phyloP scores from a whole-genome alignment of 768 basidiomycete genomes.

The Tylopilus felleus region DNA sequence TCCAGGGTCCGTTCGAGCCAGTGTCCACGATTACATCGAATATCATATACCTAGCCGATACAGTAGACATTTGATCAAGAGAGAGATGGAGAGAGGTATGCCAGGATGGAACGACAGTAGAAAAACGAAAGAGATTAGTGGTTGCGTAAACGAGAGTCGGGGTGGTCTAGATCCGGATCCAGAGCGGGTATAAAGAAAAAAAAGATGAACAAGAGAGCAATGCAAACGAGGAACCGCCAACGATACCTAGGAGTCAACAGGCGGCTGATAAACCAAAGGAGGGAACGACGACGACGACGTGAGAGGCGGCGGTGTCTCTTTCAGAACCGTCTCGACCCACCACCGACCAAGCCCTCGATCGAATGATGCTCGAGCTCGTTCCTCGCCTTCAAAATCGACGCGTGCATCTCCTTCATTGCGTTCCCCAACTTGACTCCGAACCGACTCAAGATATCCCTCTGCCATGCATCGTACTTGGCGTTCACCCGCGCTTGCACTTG shows the following conservation, averaged over 20 bases:
- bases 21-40: slow-evolving; percentile 24
- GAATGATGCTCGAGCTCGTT: slow-evolving; percentile 96
- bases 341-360: slow-evolving; percentile 83
- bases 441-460: slow-evolving; percentile 86
- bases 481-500: slow-evolving; percentile 97
- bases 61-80: slow-evolving; percentile 15
- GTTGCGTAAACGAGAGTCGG: slow-evolving; percentile 1
- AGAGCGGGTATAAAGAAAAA: slow-evolving; percentile 12
- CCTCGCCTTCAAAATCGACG: slow-evolving; percentile 85
- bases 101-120: slow-evolving; percentile 6
- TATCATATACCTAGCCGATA: slow-evolving; percentile 29
- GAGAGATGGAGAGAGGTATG: not conserved
- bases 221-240: not conserved
- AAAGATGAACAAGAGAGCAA: not conserved
- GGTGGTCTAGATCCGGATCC: slow-evolving; percentile 14
- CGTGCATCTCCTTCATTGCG: slow-evolving; percentile 98
- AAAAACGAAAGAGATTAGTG: not conserved
- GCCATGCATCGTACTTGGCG: slow-evolving; percentile 98
- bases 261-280: not conserved
- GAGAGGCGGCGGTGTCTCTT: not conserved
- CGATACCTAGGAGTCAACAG: not conserved
- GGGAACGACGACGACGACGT: not conserved
- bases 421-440: slow-evolving; percentile 93
- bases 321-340: slow-evolving; percentile 47
- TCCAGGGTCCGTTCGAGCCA: not conserved